phyloP scores from a whole-genome alignment of 2,329 filamentous ascomycete species.

The Colletotrichum australisinense region DNA sequence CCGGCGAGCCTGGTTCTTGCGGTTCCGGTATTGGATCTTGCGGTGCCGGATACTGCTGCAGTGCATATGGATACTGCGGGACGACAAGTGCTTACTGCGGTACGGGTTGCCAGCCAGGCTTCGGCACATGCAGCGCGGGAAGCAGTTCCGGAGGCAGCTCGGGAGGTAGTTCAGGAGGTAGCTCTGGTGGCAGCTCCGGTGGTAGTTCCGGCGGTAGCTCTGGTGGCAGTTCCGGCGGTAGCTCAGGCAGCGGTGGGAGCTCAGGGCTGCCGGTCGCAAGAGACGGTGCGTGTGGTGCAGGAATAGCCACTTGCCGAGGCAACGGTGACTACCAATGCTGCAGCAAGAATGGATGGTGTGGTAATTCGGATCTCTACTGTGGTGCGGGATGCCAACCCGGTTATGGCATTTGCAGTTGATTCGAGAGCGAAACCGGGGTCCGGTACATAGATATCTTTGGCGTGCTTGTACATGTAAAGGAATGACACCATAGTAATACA shows the following conservation, averaged over 20 bases:
- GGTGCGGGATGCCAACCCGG: constrained; percentile 34
- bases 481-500: background rate
- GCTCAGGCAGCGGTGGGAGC: background rate
- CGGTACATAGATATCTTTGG: background rate
- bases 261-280: constrained; percentile 25
- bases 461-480: constrained; percentile 6
- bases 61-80: constrained; percentile 36
- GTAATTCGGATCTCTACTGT: constrained; percentile 28
- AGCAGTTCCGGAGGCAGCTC: constrained; percentile 2
- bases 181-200: background rate
- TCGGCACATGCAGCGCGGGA: constrained; percentile 32
- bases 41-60: constrained; percentile 35
- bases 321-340: constrained; percentile 36
- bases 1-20: constrained; percentile 18
- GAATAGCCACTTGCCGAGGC: constrained; percentile 29
- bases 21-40: constrained; percentile 19
- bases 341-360: constrained; percentile 38
- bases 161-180: background rate
- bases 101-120: constrained; percentile 29
- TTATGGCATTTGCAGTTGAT: constrained; percentile 36
- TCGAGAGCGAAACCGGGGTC: background rate
- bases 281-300: constrained; percentile 31
- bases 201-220: background rate
- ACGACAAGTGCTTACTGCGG: constrained; percentile 33
- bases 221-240: background rate